Base-by-base conservation (phyloP, 768 basidiomycete genomes). In the Dacryopinax primogenitus region DNA sequence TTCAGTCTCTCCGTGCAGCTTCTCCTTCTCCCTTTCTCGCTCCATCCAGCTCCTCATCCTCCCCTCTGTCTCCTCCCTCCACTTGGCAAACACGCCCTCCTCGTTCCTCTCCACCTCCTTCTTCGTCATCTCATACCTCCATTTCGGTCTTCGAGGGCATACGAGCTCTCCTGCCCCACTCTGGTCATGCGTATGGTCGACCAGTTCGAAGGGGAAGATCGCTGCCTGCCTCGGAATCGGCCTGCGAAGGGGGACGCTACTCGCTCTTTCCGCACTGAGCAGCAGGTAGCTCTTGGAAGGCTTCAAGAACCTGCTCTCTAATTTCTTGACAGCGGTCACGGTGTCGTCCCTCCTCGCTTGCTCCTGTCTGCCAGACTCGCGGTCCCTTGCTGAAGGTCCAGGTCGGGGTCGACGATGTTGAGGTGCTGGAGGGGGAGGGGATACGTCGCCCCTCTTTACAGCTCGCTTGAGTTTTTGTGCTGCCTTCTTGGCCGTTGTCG, bases 21-120 rank as follows among this genome's bases (percentile, higher is more conserved):
- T 32, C 32, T 63, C 66, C 26, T 65, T 63, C 67, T 13, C 66
- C 45, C 12, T 39, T 58, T 35, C 62, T 62, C 18, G 61, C 36
- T 58, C 63, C 30, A 66, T 63, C n/a, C 86, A 88, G 16, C 76
- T 73, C 18, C 77, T 73, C 39, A 90, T 77, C 26, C 77, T 71
- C 4, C 76, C 74, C 69, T 92, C 87, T 2, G 85, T 87, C 69
- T 83, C 77, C 3, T 76, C 73, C 21, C 91, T 76, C 92, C 93
- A 96, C 72, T 85, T 86, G 64, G 76, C 81, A 76, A 92, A 94
- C 37, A 85, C 51, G 0, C 86, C 90, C 71, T 92, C 89, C 75
- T 97, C 94, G 72, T 95, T 96, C 63, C 78, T 80, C 71, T 97
- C 92, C 16, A 97, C 86, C 75, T 93, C 89, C 26, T 82, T 83